Conservation (phyloP, 1,139 yeast genomes). For the Blastobotrys apis region DNA sequence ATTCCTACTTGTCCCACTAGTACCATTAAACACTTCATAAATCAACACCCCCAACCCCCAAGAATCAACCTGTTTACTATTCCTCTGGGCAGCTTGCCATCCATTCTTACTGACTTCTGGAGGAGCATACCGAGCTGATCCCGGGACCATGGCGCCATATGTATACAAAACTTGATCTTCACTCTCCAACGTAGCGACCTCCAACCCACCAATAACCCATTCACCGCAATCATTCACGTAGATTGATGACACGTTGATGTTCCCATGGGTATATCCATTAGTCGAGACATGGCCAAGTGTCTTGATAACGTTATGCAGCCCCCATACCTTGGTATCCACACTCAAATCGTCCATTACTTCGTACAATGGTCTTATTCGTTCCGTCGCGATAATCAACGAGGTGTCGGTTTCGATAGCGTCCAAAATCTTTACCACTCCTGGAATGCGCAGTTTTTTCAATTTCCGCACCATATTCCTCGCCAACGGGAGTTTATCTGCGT, state of each 20-base stretch:
- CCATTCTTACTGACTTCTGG: slow-evolving; percentile 45
- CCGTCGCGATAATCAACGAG: slow-evolving; percentile 68
- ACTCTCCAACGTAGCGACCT: slow-evolving; percentile 47
- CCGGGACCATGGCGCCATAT: slow-evolving; percentile 35
- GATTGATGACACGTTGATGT: slow-evolving; percentile 48
- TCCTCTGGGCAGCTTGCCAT: slow-evolving; percentile 41
- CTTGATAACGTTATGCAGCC: slow-evolving; percentile 42
- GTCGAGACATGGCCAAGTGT: slow-evolving; percentile 42
- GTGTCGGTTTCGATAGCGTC: slow-evolving; percentile 61
- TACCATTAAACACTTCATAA: slow-evolving; percentile 43
- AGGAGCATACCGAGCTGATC: slow-evolving; percentile 38
- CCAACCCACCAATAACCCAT: slow-evolving; percentile 85
- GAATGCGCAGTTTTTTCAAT: slow-evolving; percentile 65
- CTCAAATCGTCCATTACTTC: slow-evolving; percentile 23
- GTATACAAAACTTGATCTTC: slow-evolving; percentile 27
- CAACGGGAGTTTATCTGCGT: slow-evolving; percentile 39
- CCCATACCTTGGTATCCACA: slow-evolving; percentile 47
- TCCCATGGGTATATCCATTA: slow-evolving; percentile 68
- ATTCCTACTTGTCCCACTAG: slow-evolving; percentile 19
- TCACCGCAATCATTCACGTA: slow-evolving; percentile 69
- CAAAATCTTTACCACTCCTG: slow-evolving; percentile 65
- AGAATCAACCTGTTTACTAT: slow-evolving; percentile 47
- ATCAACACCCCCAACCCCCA: slow-evolving; percentile 59
- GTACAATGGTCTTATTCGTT: slow-evolving; percentile 61
- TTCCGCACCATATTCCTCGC: slow-evolving; percentile 65